Conservation (phyloP, 2,329 filamentous ascomycete species). For the Thermomyces lanuginosus region DNA sequence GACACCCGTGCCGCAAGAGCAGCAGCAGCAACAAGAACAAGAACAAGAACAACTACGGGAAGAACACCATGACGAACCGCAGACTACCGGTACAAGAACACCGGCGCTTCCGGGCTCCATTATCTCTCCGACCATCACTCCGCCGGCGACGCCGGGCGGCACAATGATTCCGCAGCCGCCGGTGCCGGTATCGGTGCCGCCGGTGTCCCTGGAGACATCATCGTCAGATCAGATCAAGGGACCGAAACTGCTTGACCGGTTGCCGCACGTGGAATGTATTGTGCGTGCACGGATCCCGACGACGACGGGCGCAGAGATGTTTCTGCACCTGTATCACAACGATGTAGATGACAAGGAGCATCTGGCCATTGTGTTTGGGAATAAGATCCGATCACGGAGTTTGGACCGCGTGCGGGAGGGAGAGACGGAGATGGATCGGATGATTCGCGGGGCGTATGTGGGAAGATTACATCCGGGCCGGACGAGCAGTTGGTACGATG, state of each 20-base stretch:
- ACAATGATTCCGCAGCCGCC: slow-evolving; percentile 16
- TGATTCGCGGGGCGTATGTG: slow-evolving; percentile 86
- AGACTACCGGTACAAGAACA: too few species aligned
- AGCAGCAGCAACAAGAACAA: slow-evolving; percentile 13
- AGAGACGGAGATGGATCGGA: slow-evolving; percentile 44
- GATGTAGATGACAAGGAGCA: slow-evolving; percentile 90
- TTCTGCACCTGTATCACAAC: slow-evolving; percentile 86
- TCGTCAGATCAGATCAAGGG: slow-evolving; percentile 30
- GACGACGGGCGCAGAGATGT: slow-evolving; percentile 86
- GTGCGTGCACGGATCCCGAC: slow-evolving; percentile 92
- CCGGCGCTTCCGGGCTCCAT: slow-evolving; percentile 36
- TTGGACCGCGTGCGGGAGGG: slow-evolving; percentile 31
- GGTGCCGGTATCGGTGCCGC: too few species aligned
- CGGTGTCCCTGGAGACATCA: too few species aligned
- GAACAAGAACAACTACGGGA: too few species aligned
- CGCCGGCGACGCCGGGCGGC: slow-evolving; percentile 29
- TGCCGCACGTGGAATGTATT: slow-evolving; percentile 81
- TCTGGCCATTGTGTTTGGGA: slow-evolving; percentile 89
- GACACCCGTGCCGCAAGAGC: slow-evolving; percentile 4
- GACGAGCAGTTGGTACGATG: slow-evolving; percentile 52
- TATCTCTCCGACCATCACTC: slow-evolving; percentile 37
- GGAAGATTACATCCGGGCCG: slow-evolving; percentile 76
- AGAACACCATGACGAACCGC: too few species aligned
- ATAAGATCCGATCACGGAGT: slow-evolving; percentile 57
- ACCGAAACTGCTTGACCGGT: slow-evolving; percentile 54